Conservation (phyloP, 2,329 filamentous ascomycete species). For the Davidsoniella virescens region DNA sequence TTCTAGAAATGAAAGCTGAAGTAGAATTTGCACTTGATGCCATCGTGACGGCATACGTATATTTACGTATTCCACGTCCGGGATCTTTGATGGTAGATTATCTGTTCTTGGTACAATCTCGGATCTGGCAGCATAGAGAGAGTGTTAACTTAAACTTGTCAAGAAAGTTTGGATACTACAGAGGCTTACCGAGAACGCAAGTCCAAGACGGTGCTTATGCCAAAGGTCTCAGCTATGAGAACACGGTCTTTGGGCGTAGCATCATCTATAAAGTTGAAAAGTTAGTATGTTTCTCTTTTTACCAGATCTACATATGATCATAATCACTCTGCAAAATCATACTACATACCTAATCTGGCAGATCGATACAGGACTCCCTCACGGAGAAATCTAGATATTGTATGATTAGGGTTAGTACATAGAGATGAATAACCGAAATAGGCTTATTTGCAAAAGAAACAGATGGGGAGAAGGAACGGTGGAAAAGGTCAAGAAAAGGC, state of each 20-base stretch:
- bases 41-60: neutral
- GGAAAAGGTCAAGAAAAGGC: neutral
- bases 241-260: slow-evolving; percentile 49
- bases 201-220: slow-evolving; percentile 60
- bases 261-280: slow-evolving; percentile 36
- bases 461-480: neutral
- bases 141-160: neutral
- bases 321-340: no score
- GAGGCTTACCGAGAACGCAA: slow-evolving; percentile 51
- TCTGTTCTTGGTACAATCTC: slow-evolving; percentile 1
- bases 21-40: slow-evolving; percentile 7
- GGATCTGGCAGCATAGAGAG: neutral
- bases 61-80: neutral
- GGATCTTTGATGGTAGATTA: slow-evolving; percentile 1
- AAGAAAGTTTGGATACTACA: neutral
- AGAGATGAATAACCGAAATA: neutral
- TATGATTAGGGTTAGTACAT: neutral
- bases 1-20: slow-evolving; percentile 9
- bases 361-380: slow-evolving; percentile 54
- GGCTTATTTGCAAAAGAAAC: neutral
- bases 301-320: neutral
- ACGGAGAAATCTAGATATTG: slow-evolving; percentile 27
- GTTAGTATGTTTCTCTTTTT: neutral
- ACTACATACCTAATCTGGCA: slow-evolving; percentile 37
- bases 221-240: slow-evolving; percentile 40